Conservation (phyloP, 2,329 filamentous ascomycete genomes). For the Fusarium nematophilum region DNA sequence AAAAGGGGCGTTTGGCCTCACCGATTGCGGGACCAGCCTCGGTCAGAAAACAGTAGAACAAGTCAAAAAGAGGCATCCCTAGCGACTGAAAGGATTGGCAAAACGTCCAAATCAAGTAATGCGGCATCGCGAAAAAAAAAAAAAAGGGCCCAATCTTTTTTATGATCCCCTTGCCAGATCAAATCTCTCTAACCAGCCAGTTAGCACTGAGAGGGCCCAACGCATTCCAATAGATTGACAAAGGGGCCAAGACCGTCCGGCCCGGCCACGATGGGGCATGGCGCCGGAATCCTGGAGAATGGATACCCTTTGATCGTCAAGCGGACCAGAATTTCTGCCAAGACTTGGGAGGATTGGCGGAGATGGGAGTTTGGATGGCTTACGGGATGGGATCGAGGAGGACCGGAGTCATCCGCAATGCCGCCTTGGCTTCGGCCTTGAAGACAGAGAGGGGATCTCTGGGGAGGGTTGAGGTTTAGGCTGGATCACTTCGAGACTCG, state of each 20-base stretch:
- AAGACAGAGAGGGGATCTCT: not conserved
- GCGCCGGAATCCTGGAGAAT: constrained; percentile 6
- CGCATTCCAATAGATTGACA: constrained; percentile 23
- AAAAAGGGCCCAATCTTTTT: not conserved
- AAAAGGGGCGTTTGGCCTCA: constrained; percentile 6
- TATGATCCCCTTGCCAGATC: not conserved
- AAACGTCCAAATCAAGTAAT: not conserved
- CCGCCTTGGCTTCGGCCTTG: constrained; percentile 9
- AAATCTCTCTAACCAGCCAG: constrained; percentile 5
- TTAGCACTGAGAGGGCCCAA: constrained; percentile 11
- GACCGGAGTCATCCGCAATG: not conserved
- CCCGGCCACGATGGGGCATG: not conserved
- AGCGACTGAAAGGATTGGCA: constrained; percentile 5
- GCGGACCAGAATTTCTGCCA: constrained; percentile 5
- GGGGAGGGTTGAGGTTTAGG: constrained; percentile 14
- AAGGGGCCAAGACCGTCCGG: constrained; percentile 13
- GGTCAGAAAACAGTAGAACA: not conserved
- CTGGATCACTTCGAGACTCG: constrained; percentile 10
- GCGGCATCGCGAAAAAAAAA: not conserved
- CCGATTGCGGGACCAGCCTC: constrained; percentile 2
- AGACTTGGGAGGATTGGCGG: constrained; percentile 6
- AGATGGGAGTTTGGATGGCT: not conserved
- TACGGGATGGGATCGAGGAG: not conserved
- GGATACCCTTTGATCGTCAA: constrained; percentile 2
- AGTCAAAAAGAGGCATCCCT: constrained; percentile 5